A percentile compares a stretch with the other conserved stretches of the same genome.
phyloP scores from a whole-genome alignment of 306 rosid species.

The Amphicarpaea edgeworthii region DNA sequence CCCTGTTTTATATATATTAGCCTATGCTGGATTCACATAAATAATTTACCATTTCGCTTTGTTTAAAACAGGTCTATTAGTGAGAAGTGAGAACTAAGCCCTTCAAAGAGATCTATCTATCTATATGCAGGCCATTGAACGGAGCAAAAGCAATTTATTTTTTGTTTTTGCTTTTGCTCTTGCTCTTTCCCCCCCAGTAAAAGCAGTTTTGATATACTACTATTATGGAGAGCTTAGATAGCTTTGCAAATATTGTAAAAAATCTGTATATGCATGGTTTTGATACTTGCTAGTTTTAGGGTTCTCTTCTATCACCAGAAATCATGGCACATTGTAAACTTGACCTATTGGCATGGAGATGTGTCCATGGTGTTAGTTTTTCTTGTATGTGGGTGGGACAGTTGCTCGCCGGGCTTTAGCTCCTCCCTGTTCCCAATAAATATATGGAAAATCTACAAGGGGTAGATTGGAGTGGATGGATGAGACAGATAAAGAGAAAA shows the following conservation, averaged over 20 bases:
- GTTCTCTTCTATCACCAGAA: neutral
- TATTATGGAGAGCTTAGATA: neutral
- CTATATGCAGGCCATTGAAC: conserved; percentile 3
- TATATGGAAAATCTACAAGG: no score
- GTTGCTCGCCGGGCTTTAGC: no score
- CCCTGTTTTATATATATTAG: neutral
- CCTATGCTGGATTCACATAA: conserved; percentile 3
- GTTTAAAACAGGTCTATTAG: conserved; percentile 55
- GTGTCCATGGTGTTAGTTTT: no score
- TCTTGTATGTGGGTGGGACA: no score
- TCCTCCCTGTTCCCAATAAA: no score
- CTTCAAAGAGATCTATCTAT: conserved; percentile 44
- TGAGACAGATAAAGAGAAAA: no score
- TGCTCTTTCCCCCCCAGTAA: neutral
- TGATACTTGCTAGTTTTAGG: neutral
- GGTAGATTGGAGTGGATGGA: no score
- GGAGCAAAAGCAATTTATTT: neutral
- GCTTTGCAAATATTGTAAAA: conserved; percentile 20
- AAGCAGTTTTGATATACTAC: neutral
- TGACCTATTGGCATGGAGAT: no score
- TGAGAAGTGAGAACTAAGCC: conserved; percentile 50
- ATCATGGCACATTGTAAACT: no score
- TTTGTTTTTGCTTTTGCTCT: neutral
- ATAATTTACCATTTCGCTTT: conserved; percentile 26
- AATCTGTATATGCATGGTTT: conserved; percentile 2